phyloP scores from a whole-genome alignment of 2,329 filamentous ascomycete genomes.

The Juglanconis sp. region DNA sequence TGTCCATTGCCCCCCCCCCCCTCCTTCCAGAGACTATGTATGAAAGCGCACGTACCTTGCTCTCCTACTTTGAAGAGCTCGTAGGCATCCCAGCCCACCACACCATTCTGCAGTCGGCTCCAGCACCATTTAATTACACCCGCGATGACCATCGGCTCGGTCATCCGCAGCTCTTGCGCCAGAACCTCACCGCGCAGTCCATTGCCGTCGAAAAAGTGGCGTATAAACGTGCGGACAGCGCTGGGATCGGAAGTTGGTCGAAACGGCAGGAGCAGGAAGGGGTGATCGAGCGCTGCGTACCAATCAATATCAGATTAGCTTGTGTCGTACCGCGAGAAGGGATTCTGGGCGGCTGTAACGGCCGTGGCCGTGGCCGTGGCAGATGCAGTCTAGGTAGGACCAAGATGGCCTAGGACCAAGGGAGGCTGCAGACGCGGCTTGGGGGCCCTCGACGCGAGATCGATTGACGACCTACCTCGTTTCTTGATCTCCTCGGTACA shows the following conservation, averaged over 20 bases:
- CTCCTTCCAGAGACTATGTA: not conserved
- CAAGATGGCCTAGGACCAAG: slow-evolving; percentile 3
- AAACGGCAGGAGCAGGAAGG: slow-evolving; percentile 91
- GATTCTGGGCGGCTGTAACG: not conserved
- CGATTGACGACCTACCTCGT: slow-evolving; percentile 64
- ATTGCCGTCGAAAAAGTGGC: slow-evolving; percentile 80
- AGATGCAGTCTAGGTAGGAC: slow-evolving; percentile 14
- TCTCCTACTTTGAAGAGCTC: slow-evolving; percentile 95
- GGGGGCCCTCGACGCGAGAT: not conserved
- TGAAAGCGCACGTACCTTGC: slow-evolving; percentile 60
- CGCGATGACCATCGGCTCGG: slow-evolving; percentile 90
- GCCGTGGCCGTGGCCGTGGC: slow-evolving; percentile 8
- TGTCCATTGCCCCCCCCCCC: not conserved
- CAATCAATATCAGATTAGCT: slow-evolving; percentile 5
- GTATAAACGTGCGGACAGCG: slow-evolving; percentile 85
- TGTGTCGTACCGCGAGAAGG: slow-evolving; percentile 16
- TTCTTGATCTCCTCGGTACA: slow-evolving; percentile 92
- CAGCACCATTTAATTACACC: slow-evolving; percentile 98
- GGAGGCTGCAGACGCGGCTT: slow-evolving; percentile 17
- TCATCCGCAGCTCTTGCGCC: slow-evolving; percentile 83
- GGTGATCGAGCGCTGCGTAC: slow-evolving; percentile 72
- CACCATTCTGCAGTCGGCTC: slow-evolving; percentile 84
- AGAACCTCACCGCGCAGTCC: slow-evolving; percentile 68
- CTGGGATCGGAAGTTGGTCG: slow-evolving; percentile 89
- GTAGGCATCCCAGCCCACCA: slow-evolving; percentile 96